Conservation (phyloP, 108 stramenopile species). For the Nitzschia palea region DNA sequence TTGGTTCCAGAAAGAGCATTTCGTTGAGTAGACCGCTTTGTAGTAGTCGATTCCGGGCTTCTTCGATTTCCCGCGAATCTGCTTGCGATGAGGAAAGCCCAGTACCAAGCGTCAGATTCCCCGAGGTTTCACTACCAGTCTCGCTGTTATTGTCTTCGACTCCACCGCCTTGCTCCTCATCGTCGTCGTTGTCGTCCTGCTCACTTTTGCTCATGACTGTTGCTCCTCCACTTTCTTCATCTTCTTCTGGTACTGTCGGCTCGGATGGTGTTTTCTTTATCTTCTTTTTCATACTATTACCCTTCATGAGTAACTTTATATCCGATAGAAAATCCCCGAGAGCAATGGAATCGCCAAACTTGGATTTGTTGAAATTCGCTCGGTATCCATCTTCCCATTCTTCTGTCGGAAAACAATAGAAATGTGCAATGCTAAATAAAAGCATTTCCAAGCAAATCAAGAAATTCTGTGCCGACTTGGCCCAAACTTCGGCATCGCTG, state of each 20-base stretch:
- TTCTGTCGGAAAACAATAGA: conserved; percentile 91
- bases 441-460: conserved; percentile 96
- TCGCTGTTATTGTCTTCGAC: background rate
- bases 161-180: background rate
- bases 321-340: conserved; percentile 85
- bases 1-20: conserved; percentile 11
- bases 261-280: conserved; percentile 22
- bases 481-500: conserved; percentile 60
- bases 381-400: conserved; percentile 90
- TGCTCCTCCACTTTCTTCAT: conserved; percentile 20
- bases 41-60: conserved; percentile 5
- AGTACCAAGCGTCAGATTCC: background rate
- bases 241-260: conserved; percentile 33
- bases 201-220: background rate
- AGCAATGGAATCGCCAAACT: conserved; percentile 86
- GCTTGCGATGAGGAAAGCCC: background rate
- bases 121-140: background rate
- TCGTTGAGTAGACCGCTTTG: conserved; percentile 9
- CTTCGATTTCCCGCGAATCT: conserved; percentile 2
- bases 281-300: conserved; percentile 11
- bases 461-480: conserved; percentile 85
- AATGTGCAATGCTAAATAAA: conserved; percentile 86
- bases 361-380: conserved; percentile 47
- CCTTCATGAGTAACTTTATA: conserved; percentile 63
- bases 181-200: conserved; percentile 11